Evolutionary conservation across 768 basidiomycete species (phyloP), one percentile per base, ranked within the genome.

Genomic region (Leucocoprinus birnbaumii): DNA sequence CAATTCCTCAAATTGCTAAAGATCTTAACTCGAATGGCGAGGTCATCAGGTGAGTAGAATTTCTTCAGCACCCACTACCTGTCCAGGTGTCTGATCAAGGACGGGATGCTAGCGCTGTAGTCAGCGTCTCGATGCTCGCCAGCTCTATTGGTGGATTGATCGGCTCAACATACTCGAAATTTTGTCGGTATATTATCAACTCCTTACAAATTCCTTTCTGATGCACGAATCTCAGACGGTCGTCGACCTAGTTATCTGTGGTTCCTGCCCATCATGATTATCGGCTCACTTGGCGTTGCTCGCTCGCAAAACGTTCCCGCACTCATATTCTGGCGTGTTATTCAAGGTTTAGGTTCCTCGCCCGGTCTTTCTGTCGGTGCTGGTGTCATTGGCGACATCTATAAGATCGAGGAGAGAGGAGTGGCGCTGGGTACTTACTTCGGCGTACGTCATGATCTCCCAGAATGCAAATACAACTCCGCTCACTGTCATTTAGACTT

Each of bases 281-380:
- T 85, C 0, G 85, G 79, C 0, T 85, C 86, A 10, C 62, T 87
- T 0, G 87, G 85, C 0, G 84, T 87, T 0, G 80, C 83, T 0
- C 52, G 67, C 0, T 75, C 85, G 0, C 61, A 62, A 0, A 73
- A 62, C 37, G 66, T 85, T 6, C 68, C 68, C 0, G 62, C 71
- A 13, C 69, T 92, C 2, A 74, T 91, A 61, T 67, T 79, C 16
- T 86, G 82, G 72, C 74, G 89, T 3, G 77, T 85, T 37, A 57
- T 89, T 0, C 89, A 91, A 62, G 84, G 84, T 0, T 73, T 87
- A 44, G 89, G 88, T 14, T 73, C 82, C 3, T 79, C 84, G 3
- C 79, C 79, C 16, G 81, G 75, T 3, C 64, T 75, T 65, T 80
- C 78, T 22, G 74, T 80, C 53, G 89, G 78, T 14, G 76, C 77